Percentiles rank a stretch among this genome's conserved stretches.
Evolutionary conservation across 1,139 yeast species (phyloP).

Genomic region (Suhomyces ambrosiae): DNA sequence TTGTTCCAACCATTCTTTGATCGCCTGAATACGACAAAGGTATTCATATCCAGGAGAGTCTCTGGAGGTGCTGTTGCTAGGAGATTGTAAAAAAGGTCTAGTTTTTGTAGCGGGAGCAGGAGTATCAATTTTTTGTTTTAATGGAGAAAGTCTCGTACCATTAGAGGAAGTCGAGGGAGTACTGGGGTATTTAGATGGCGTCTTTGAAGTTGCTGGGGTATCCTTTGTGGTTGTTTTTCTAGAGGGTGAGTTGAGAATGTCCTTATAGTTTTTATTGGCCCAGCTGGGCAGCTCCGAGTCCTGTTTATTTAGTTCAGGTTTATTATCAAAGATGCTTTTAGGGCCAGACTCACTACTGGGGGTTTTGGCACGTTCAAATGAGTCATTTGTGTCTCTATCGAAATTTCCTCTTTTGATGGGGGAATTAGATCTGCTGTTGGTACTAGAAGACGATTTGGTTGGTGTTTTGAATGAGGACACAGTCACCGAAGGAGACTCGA

Average conservation of each 20-base stretch:
- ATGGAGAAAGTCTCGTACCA: slow-evolving; percentile 18
- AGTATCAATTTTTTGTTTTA: slow-evolving; percentile 20
- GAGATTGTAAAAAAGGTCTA: slow-evolving; percentile 29
- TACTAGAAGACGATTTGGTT: slow-evolving; percentile 23
- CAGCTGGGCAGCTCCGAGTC: slow-evolving; percentile 26
- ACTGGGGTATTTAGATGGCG: neutral
- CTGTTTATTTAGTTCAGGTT: slow-evolving; percentile 12
- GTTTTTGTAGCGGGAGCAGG: slow-evolving; percentile 16
- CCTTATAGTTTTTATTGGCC: slow-evolving; percentile 25
- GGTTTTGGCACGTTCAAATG: slow-evolving; percentile 7
- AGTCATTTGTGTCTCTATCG: slow-evolving; percentile 16
- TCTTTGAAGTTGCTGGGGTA: neutral
- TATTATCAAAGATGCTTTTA: slow-evolving; percentile 10
- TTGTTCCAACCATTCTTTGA: slow-evolving; percentile 56
- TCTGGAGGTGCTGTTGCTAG: slow-evolving; percentile 30
- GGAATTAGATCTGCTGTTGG: slow-evolving; percentile 25
- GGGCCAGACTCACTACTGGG: neutral
- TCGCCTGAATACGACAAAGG: slow-evolving; percentile 85
- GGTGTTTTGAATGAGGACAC: slow-evolving; percentile 46
- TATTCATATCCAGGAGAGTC: slow-evolving; percentile 67
- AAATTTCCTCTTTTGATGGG: slow-evolving; percentile 20
- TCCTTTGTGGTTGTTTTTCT: slow-evolving; percentile 1
- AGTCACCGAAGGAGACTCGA: slow-evolving; percentile 49
- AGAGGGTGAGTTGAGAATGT: slow-evolving; percentile 21
- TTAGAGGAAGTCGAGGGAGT: slow-evolving; percentile 7